Evolutionary conservation across 306 rosid genomes (phyloP).

Genomic region (Luffa acutangula): DNA sequence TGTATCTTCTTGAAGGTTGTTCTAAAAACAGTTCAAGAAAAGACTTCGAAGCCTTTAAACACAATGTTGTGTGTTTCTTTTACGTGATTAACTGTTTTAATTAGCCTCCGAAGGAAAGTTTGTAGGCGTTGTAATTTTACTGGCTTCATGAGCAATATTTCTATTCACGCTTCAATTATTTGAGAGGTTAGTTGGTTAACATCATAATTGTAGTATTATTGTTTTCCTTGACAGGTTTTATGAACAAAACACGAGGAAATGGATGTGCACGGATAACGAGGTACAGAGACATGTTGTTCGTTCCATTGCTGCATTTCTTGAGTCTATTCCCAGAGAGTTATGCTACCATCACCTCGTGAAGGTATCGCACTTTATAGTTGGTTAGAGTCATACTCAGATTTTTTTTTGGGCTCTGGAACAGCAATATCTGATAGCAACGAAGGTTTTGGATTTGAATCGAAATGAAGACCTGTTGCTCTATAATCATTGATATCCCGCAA

Average conservation of each 20-base stretch:
- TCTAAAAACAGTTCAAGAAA: not conserved
- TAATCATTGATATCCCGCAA: not conserved
- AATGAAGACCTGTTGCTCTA: not conserved
- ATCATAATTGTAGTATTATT: not conserved
- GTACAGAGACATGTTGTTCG: constrained; percentile 61
- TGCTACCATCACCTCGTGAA: constrained; percentile 37
- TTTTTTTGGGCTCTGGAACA: not conserved
- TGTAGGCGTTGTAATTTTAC: not conserved
- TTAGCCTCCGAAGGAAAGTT: not conserved
- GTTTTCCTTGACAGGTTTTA: constrained; percentile 21
- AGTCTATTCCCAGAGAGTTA: constrained; percentile 38
- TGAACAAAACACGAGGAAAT: constrained; percentile 36
- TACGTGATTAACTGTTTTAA: not conserved
- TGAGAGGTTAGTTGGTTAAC: not conserved
- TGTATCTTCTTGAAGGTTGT: not conserved
- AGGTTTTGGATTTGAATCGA: not conserved
- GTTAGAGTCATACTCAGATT: not conserved
- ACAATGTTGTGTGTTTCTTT: not conserved
- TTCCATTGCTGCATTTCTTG: constrained; percentile 50
- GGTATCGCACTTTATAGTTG: constrained; percentile 26
- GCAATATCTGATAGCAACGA: not conserved
- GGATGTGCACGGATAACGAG: constrained; percentile 70
- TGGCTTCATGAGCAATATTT: not conserved
- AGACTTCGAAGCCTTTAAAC: not conserved
- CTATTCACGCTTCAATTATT: not conserved